A percentile compares a stretch with the other conserved stretches of the same genome.
Evolutionary conservation across 805 yeast genomes (phyloP).

Genomic region (Zygosaccharomyces rouxii): DNA sequence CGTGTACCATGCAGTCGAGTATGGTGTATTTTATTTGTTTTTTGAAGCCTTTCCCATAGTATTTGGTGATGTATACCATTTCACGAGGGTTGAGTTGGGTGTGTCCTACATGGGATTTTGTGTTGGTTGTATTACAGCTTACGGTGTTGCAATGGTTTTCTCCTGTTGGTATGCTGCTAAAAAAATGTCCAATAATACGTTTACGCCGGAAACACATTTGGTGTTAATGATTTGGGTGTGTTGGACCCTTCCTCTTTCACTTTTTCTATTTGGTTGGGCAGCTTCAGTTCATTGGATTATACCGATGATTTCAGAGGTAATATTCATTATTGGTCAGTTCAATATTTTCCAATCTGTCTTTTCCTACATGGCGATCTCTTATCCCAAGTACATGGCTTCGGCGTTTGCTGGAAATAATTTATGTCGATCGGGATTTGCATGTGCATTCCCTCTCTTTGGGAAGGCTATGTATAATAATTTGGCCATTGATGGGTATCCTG

Average conservation of each 20-base stretch:
- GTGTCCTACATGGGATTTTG: constrained; percentile 43
- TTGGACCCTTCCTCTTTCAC: constrained; percentile 40
- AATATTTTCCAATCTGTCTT: constrained; percentile 49
- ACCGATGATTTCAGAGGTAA: constrained; percentile 42
- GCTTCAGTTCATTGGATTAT: constrained; percentile 47
- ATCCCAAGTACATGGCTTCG: constrained; percentile 49
- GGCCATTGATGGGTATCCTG: constrained; percentile 47
- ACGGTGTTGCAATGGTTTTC: constrained; percentile 25
- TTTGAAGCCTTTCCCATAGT: constrained; percentile 61
- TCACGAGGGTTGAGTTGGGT: constrained; percentile 46
- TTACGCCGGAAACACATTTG: constrained; percentile 41
- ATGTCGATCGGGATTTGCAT: constrained; percentile 48
- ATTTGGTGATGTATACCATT: constrained; percentile 41
- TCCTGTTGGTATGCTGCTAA: constrained; percentile 30
- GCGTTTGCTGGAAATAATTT: constrained; percentile 55
- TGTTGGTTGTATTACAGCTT: constrained; percentile 44
- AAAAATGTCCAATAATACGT: constrained; percentile 26
- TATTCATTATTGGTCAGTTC: constrained; percentile 41
- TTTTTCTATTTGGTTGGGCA: constrained; percentile 51
- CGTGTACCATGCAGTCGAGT: constrained; percentile 47
- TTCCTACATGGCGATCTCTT: constrained; percentile 46
- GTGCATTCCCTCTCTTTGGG: constrained; percentile 63
- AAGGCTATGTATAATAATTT: constrained; percentile 51
- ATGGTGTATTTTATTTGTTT: constrained; percentile 50
- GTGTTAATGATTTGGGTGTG: constrained; percentile 41